A percentile compares a stretch with the other conserved stretches of the same genome.
Conservation (phyloP, 768 basidiomycete species). For the Podaxis sp. region DNA sequence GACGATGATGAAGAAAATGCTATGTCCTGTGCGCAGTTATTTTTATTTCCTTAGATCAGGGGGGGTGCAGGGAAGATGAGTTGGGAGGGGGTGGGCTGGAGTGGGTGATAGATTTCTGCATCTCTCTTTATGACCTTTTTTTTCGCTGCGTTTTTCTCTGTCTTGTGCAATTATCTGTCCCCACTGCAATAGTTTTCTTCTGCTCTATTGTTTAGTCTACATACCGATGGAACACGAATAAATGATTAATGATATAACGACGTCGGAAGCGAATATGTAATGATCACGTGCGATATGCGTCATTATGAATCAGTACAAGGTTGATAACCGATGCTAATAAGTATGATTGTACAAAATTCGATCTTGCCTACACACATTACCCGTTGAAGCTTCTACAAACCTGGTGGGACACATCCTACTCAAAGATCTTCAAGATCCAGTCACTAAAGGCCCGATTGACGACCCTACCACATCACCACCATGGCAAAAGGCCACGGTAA, state of each 20-base stretch:
- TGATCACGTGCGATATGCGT: conserved; percentile 4
- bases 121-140: neutral
- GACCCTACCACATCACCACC: neutral
- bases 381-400: neutral
- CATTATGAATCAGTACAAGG: conserved; percentile 1
- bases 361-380: neutral
- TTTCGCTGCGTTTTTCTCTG: neutral
- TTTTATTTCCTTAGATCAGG: conserved; percentile 2
- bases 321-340: conserved; percentile 1
- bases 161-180: conserved; percentile 8
- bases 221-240: conserved; percentile 2
- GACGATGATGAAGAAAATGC: neutral
- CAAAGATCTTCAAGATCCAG: neutral
- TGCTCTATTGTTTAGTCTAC: conserved; percentile 5
- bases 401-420: neutral
- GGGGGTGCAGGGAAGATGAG: neutral
- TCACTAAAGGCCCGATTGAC: neutral
- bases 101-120: conserved; percentile 1
- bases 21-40: neutral
- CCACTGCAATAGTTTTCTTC: conserved; percentile 4
- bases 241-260: neutral
- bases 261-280: neutral
- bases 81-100: neutral
- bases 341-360: neutral
- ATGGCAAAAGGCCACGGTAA: conserved; percentile 37